Base-by-base conservation (phyloP, 345 rosid genomes). In the Eucalyptus curtisii region DNA sequence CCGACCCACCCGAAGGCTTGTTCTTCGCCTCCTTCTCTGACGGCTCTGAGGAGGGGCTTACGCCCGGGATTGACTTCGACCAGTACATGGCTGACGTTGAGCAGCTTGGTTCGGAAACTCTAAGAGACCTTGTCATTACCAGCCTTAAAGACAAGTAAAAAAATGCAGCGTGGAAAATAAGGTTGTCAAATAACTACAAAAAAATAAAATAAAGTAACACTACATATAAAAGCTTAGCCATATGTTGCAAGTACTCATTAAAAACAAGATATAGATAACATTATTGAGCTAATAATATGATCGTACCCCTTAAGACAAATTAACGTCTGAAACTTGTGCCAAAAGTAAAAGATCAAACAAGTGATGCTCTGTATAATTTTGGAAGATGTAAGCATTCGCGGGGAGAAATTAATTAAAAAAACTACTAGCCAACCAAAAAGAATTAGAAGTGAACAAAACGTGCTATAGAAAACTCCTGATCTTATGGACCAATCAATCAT, bases 11-110 rank as follows among this genome's bases (percentile, higher is more conserved):
- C 14, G 44, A 93, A 14, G 94, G 91, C 27, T 49, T 96, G 22
- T 92, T 94, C 10, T 91, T 93, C 5, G 93, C 93, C 2, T 59
- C 94, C 87, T 97, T 92, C 88, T 92, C 97, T 1, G 97, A 96
- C 20, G 96, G 96, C 22, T 91, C 90, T 86, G 95, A 95, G 48
- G 93, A 94, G 13, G 97, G 97, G 24, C 50, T 92, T 53, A 91
- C 88, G 24, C 81, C 81, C 10, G 81, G 47, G 82, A 80, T 90
- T 12, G 89, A 89, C 11, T 88, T 88, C 19, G 94, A 93, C 86
- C 68, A 5, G 4, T 89, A 86, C 92, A 68, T 89, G 94, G 89
- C 92, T 4, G 93, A 94, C 89, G 19, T 93, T 44, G 91, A 76
- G 86, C 95, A 92, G 6, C 91, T 91, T 4, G 96, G 96, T 59